phyloP scores from a whole-genome alignment of 306 rosid species.

The Rosa persica region DNA sequence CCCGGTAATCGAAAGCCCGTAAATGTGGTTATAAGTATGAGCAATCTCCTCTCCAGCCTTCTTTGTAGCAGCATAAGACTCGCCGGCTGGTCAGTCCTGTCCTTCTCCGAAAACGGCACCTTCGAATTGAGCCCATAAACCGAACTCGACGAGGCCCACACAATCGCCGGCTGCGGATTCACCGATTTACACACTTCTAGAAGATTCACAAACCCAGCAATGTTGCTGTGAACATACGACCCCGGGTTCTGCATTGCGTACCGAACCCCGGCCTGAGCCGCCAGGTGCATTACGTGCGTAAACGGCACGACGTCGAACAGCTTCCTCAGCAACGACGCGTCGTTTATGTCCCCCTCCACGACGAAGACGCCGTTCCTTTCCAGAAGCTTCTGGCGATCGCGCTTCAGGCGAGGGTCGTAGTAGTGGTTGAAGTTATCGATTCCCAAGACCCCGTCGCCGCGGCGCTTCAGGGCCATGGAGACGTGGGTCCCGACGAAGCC shows the following conservation, averaged over 20 bases:
- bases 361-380: constrained; percentile 73
- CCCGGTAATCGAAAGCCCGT: constrained; percentile 80
- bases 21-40: constrained; percentile 71
- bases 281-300: constrained; percentile 82
- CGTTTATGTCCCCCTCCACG: constrained; percentile 84
- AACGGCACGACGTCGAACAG: constrained; percentile 83
- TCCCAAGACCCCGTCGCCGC: constrained; percentile 83
- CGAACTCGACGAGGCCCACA: constrained; percentile 88
- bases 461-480: constrained; percentile 66
- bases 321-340: constrained; percentile 50
- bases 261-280: constrained; percentile 86
- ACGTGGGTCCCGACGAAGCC: constrained; percentile 86
- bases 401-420: constrained; percentile 66
- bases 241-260: constrained; percentile 83
- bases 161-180: constrained; percentile 69
- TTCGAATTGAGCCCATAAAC: constrained; percentile 86
- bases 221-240: constrained; percentile 69
- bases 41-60: constrained; percentile 89
- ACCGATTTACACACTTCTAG: constrained; percentile 68
- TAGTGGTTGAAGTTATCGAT: constrained; percentile 75
- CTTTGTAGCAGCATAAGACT: constrained; percentile 83
- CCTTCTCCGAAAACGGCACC: constrained; percentile 77
- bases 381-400: constrained; percentile 63
- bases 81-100: constrained; percentile 79
- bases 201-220: constrained; percentile 75